These are phyloP conservation scores for Leptodermis oblonga DNA, from an alignment of 257 asterid genomes.

Conservation along the genomic window DNA sequence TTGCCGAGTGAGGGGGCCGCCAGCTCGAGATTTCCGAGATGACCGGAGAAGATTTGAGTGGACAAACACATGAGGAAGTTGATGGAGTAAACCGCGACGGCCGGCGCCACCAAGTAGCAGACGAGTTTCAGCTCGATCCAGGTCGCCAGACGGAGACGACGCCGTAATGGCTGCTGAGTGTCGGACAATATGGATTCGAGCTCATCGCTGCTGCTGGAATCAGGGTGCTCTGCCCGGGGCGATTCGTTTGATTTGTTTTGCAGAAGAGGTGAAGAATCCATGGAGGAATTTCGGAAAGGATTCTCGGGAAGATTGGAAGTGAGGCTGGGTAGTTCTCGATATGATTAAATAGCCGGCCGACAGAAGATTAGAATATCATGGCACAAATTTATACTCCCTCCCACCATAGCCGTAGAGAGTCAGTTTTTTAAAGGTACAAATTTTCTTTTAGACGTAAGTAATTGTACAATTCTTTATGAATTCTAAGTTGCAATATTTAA, in stretches of 20 bases:
- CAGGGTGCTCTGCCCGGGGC: too few species aligned
- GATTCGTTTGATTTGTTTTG: neutral
- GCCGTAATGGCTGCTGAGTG: neutral
- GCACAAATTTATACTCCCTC: too few species aligned
- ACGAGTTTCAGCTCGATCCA: constrained; percentile 20
- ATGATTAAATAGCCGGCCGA: too few species aligned
- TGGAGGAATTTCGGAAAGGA: neutral
- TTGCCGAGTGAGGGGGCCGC: constrained; percentile 34
- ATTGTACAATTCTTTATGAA: too few species aligned
- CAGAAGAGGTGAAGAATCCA: neutral
- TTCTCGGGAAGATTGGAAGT: neutral
- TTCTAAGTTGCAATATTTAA: too few species aligned
- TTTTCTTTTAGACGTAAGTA: too few species aligned
- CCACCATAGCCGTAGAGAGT: too few species aligned
- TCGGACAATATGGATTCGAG: constrained; percentile 16
- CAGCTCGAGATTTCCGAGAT: constrained; percentile 27
- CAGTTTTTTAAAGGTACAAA: too few species aligned
- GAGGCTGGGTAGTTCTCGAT: too few species aligned
- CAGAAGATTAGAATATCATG: too few species aligned
- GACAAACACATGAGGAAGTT: constrained; percentile 24
- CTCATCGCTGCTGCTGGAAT: neutral
- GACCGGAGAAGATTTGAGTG: constrained; percentile 23
- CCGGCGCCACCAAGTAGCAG: constrained; percentile 20
- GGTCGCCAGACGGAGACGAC: constrained; percentile 4
- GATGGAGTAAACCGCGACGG: constrained; percentile 22